phyloP scores from a whole-genome alignment of 495 filamentous ascomycete genomes.

The Pyrenopolyporus hunteri region DNA sequence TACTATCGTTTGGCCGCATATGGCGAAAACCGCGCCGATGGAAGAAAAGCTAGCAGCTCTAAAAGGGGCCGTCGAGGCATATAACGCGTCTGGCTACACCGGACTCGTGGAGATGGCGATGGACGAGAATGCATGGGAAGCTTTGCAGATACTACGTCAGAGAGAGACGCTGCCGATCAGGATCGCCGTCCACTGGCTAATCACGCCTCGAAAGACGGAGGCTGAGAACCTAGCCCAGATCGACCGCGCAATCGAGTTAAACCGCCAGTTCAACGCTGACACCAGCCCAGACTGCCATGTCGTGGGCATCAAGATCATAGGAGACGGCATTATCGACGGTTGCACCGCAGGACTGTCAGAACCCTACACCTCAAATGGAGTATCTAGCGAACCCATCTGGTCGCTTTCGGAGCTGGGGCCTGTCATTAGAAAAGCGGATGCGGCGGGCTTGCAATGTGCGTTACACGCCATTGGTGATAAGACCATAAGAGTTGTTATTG shows the following conservation, averaged over 20 bases:
- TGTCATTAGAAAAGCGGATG: slow-evolving; percentile 60
- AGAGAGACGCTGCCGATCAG: slow-evolving; percentile 56
- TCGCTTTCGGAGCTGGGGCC: slow-evolving; percentile 55
- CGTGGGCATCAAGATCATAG: slow-evolving; percentile 71
- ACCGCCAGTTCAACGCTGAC: slow-evolving; percentile 50
- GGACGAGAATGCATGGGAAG: slow-evolving; percentile 66
- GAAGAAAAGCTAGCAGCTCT: slow-evolving; percentile 61
- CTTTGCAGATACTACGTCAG: slow-evolving; percentile 55
- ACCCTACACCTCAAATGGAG: slow-evolving; percentile 61
- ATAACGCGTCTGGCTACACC: slow-evolving; percentile 64
- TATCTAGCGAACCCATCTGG: slow-evolving; percentile 62
- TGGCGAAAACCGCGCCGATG: slow-evolving; percentile 58
- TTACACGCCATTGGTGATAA: slow-evolving; percentile 71
- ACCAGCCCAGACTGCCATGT: slow-evolving; percentile 62
- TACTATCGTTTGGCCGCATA: slow-evolving; percentile 63
- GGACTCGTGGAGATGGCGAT: slow-evolving; percentile 75
- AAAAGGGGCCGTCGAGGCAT: slow-evolving; percentile 55
- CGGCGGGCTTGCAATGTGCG: slow-evolving; percentile 64
- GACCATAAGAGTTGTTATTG: slow-evolving; percentile 61
- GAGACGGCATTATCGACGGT: slow-evolving; percentile 70
- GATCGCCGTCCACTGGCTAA: slow-evolving; percentile 68
- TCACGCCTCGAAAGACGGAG: slow-evolving; percentile 53
- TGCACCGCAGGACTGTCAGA: slow-evolving; percentile 68
- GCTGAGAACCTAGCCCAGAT: slow-evolving; percentile 58
- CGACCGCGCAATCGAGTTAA: slow-evolving; percentile 64